phyloP scores from a whole-genome alignment of 1,284 basidiomycete genomes.

The Filobasidium uniguttulatum region DNA sequence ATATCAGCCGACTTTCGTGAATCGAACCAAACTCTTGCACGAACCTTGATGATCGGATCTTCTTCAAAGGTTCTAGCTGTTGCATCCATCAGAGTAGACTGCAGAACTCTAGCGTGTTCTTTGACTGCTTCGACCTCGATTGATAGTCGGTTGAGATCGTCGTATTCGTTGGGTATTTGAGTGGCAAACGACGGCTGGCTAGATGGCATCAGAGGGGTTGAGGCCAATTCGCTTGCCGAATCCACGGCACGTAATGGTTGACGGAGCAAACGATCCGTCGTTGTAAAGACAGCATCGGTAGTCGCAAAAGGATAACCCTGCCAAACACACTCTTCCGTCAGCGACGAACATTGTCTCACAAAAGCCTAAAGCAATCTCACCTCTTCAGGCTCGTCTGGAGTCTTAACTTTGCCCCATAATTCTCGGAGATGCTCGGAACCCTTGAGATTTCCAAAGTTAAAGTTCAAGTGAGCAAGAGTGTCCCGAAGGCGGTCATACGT shows the following conservation, averaged over 20 bases:
- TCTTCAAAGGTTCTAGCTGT: constrained; percentile 24
- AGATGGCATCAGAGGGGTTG: too few relatives aligned
- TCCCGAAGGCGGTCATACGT: constrained; percentile 16
- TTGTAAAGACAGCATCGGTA: constrained; percentile 24
- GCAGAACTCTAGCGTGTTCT: constrained; percentile 27
- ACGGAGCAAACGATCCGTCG: constrained; percentile 13
- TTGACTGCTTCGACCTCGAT: constrained; percentile 28
- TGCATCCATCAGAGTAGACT: constrained; percentile 27
- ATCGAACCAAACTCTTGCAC: constrained; percentile 7
- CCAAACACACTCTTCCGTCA: too few relatives aligned
- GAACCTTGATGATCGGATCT: constrained; percentile 26
- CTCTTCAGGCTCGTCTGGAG: constrained; percentile 29
- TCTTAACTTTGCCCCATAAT: constrained; percentile 33
- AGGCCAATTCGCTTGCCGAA: neutral
- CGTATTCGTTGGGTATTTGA: constrained; percentile 28
- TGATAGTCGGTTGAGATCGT: constrained; percentile 26
- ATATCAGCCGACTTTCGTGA: too few relatives aligned
- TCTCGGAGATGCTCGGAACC: constrained; percentile 29
- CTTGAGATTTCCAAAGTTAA: constrained; percentile 26
- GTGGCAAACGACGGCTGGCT: constrained; percentile 14
- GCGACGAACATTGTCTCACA: too few relatives aligned
- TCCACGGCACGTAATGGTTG: constrained; percentile 2
- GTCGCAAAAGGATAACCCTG: constrained; percentile 29
- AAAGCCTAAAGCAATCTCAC: constrained; percentile 16
- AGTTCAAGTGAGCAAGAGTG: constrained; percentile 28